These are phyloP conservation scores for Hypoxylon intermedium DNA, from an alignment of 495 filamentous ascomycete genomes.

Conservation along the genomic window DNA sequence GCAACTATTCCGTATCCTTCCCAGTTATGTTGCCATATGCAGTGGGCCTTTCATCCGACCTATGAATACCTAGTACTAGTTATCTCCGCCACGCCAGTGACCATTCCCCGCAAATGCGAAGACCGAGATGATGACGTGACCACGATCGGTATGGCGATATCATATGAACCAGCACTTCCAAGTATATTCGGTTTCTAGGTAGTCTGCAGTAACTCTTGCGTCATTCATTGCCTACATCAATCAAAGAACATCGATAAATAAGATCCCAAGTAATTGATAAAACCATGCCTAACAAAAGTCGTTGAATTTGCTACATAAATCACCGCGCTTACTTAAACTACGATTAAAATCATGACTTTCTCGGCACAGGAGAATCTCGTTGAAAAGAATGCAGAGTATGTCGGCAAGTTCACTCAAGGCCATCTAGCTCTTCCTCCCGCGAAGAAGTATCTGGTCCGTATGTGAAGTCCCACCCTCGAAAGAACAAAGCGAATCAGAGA, in stretches of 20 bases:
- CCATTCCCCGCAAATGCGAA: constrained; percentile 27
- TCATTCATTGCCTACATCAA: constrained; percentile 4
- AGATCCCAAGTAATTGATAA: no score
- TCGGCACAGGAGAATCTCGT: constrained; percentile 62
- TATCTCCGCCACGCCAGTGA: constrained; percentile 24
- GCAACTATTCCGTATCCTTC: background rate
- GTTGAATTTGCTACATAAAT: no score
- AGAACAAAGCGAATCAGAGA: background rate
- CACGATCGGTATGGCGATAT: constrained; percentile 29
- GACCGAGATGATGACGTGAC: constrained; percentile 29
- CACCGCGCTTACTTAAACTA: background rate
- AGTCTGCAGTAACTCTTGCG: constrained; percentile 8
- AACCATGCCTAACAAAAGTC: no score
- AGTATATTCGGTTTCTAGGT: background rate
- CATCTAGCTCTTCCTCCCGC: constrained; percentile 74
- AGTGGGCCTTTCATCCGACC: constrained; percentile 25
- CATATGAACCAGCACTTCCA: constrained; percentile 4
- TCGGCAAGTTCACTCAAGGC: constrained; percentile 66
- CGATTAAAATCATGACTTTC: constrained; percentile 31
- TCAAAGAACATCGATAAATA: constrained; percentile 2
- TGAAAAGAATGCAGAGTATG: constrained; percentile 66
- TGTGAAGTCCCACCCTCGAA: constrained; percentile 12
- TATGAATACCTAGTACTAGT: background rate
- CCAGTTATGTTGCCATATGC: background rate
- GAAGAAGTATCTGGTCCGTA: constrained; percentile 69